Percentiles rank a stretch among this genome's conserved stretches.
These are phyloP conservation scores for Boletus barrowsii DNA, from an alignment of 768 basidiomycete genomes.

Conservation along the genomic window DNA sequence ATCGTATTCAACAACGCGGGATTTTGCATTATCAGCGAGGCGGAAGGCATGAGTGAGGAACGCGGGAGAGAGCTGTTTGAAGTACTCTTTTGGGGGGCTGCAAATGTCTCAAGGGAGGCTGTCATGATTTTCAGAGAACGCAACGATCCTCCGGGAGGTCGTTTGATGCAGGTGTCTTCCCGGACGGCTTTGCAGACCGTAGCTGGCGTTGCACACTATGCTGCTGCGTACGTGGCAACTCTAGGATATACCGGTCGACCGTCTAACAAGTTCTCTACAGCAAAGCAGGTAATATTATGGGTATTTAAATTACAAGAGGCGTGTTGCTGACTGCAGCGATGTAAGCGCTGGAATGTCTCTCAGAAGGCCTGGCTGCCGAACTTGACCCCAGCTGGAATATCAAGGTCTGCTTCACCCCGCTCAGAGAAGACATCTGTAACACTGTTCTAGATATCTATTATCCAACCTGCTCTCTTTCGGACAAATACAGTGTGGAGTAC, in stretches of 20 bases:
- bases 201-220: slow-evolving; percentile 17
- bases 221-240: slow-evolving; percentile 24
- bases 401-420: slow-evolving; percentile 31
- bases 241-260: background rate
- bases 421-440: background rate
- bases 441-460: slow-evolving; percentile 18
- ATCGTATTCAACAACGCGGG: slow-evolving; percentile 47
- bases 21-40: slow-evolving; percentile 30
- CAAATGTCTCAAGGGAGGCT: slow-evolving; percentile 32
- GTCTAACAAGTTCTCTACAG: slow-evolving; percentile 13
- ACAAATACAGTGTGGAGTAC: slow-evolving; percentile 8
- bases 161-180: slow-evolving; percentile 38
- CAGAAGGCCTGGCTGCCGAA: slow-evolving; percentile 37
- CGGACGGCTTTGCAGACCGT: slow-evolving; percentile 19
- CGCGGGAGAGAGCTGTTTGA: slow-evolving; percentile 38
- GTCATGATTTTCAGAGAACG: slow-evolving; percentile 36
- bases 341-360: slow-evolving; percentile 40
- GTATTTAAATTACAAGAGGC: background rate
- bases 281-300: slow-evolving; percentile 23
- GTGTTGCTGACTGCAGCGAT: background rate
- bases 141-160: slow-evolving; percentile 39
- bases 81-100: slow-evolving; percentile 37
- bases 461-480: slow-evolving; percentile 25
- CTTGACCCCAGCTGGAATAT: slow-evolving; percentile 48
- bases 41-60: slow-evolving; percentile 36